phyloP scores from a whole-genome alignment of 768 basidiomycete genomes.

The Mycena capillaripes region DNA sequence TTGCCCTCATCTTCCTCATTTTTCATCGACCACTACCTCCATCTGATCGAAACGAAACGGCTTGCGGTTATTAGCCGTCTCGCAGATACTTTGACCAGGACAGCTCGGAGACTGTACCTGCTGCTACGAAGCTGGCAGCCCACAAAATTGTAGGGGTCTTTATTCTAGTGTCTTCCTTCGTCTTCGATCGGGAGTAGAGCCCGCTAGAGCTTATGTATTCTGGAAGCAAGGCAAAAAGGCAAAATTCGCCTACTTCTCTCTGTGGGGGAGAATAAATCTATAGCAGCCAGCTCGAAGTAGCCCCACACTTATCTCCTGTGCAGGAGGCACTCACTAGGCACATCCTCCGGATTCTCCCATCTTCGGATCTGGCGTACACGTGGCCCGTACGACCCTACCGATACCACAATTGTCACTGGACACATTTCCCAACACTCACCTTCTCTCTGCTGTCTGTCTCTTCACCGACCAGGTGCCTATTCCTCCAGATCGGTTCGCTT shows the following conservation, averaged over 20 bases:
- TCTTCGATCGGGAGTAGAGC: constrained; percentile 3
- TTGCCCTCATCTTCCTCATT: not conserved
- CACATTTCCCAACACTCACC: no score
- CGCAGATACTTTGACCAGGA: constrained; percentile 2
- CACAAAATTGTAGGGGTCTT: constrained; percentile 11
- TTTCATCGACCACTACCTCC: constrained; percentile 1
- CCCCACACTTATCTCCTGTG: not conserved
- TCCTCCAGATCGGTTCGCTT: no score
- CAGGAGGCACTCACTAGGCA: constrained; percentile 2
- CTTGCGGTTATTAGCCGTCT: not conserved
- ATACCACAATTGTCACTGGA: no score
- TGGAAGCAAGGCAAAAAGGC: no score
- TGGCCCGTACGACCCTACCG: no score
- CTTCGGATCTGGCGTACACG: no score
- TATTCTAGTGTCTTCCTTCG: not conserved
- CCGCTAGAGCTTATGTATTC: not conserved
- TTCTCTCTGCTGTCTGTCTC: no score
- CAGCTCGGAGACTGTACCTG: constrained; percentile 12
- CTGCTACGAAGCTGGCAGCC: constrained; percentile 15
- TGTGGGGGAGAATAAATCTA: constrained; percentile 10
- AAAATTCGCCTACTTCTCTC: constrained; percentile 9
- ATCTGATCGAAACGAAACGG: constrained; percentile 5
- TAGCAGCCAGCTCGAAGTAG: constrained; percentile 2
- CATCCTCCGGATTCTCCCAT: constrained; percentile 9
- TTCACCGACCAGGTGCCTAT: no score